phyloP scores from a whole-genome alignment of 2,329 filamentous ascomycete species.

The Ceratocystis smalleyi region DNA sequence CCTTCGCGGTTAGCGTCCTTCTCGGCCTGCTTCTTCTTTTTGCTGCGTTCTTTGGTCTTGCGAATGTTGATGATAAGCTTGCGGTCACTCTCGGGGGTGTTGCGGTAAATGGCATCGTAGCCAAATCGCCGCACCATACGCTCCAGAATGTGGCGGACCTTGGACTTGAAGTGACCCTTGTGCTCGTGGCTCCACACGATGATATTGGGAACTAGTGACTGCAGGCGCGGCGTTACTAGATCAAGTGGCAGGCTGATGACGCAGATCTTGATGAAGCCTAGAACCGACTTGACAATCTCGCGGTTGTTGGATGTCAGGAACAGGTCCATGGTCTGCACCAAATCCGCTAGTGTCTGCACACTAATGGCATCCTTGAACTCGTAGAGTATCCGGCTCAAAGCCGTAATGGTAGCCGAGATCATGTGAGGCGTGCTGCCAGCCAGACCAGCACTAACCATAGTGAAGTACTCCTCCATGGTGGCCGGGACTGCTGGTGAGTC shows the following conservation, averaged over 20 bases:
- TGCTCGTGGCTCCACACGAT: conserved; percentile 97
- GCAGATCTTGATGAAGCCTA: conserved; percentile 94
- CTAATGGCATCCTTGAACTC: conserved; percentile 65
- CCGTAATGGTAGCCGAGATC: conserved; percentile 94
- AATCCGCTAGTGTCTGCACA: conserved; percentile 55
- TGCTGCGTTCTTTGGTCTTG: conserved; percentile 81
- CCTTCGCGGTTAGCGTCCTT: conserved; percentile 29
- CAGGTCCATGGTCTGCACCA: conserved; percentile 88
- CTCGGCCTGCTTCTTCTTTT: conserved; percentile 69
- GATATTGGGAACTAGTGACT: conserved; percentile 68
- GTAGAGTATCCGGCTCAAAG: conserved; percentile 81
- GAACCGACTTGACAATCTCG: conserved; percentile 85
- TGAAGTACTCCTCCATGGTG: conserved; percentile 87
- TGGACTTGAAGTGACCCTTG: conserved; percentile 90
- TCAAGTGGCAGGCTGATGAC: conserved; percentile 70
- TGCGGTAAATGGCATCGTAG: conserved; percentile 59
- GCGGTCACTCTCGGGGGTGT: conserved; percentile 70
- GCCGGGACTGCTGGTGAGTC: conserved; percentile 65
- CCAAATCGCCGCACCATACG: conserved; percentile 86
- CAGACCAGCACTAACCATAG: conserved; percentile 92
- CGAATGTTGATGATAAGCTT: conserved; percentile 90
- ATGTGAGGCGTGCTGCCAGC: conserved; percentile 89
- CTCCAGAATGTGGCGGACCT: conserved; percentile 96
- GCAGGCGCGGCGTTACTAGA: conserved; percentile 62
- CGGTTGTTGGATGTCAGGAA: conserved; percentile 94